These are phyloP conservation scores for Seiridium unicorne DNA, from an alignment of 2,329 filamentous ascomycete genomes.

Conservation along the genomic window DNA sequence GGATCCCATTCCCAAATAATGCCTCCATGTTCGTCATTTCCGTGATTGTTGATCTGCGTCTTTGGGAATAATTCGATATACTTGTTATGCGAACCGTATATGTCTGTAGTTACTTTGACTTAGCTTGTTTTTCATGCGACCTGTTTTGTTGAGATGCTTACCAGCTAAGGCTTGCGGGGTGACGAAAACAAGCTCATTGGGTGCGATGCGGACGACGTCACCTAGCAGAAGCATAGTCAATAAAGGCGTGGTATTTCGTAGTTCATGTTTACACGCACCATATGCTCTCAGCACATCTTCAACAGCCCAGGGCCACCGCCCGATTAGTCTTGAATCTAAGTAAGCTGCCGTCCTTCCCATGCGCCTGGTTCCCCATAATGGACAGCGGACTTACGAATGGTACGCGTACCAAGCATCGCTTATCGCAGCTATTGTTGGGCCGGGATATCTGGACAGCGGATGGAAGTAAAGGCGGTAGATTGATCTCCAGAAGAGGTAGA, in stretches of 20 bases:
- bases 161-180: slow-evolving; percentile 7
- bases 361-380: too few species aligned
- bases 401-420: slow-evolving; percentile 14
- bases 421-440: slow-evolving; percentile 13
- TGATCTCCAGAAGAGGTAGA: too few species aligned
- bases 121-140: neutral
- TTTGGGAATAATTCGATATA: slow-evolving; percentile 17
- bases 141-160: neutral
- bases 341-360: too few species aligned
- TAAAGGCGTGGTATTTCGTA: neutral
- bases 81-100: slow-evolving; percentile 13
- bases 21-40: slow-evolving; percentile 15
- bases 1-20: slow-evolving; percentile 21
- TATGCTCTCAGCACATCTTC: neutral
- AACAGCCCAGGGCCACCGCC: neutral
- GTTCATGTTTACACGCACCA: neutral
- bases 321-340: neutral
- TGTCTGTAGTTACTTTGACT: neutral
- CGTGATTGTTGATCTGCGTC: slow-evolving; percentile 19
- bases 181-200: slow-evolving; percentile 7
- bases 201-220: slow-evolving; percentile 7
- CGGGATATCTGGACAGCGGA: slow-evolving; percentile 13
- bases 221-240: neutral
- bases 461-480: slow-evolving; percentile 15
- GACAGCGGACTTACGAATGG: slow-evolving; percentile 8